phyloP scores from a whole-genome alignment of 371 early-diverging fungal genomes.

The Mortierella sp. region DNA sequence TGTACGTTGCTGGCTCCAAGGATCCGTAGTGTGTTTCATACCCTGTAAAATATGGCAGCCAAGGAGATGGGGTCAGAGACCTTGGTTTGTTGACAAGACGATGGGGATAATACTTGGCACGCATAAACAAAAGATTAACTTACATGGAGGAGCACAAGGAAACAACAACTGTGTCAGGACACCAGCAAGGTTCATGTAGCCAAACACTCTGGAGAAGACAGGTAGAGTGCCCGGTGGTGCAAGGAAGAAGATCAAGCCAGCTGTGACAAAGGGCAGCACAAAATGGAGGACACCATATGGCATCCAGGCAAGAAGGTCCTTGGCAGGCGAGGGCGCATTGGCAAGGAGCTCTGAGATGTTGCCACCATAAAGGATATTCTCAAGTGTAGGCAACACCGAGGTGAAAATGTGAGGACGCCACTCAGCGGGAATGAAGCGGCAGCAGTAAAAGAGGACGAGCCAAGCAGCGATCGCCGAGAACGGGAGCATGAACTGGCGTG shows the following conservation, averaged over 20 bases:
- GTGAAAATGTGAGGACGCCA: slow-evolving; percentile 74
- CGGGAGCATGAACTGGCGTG: slow-evolving; percentile 60
- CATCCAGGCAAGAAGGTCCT: slow-evolving; percentile 76
- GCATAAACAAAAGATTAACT: slow-evolving; percentile 40
- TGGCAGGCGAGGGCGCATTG: slow-evolving; percentile 57
- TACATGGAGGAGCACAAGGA: slow-evolving; percentile 83
- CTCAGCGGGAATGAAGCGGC: slow-evolving; percentile 69
- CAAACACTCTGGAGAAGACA: slow-evolving; percentile 72
- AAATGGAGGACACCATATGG: slow-evolving; percentile 81
- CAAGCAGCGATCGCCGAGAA: slow-evolving; percentile 71
- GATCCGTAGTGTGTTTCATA: slow-evolving; percentile 69
- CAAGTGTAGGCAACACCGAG: slow-evolving; percentile 73
- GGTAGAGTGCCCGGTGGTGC: slow-evolving; percentile 64
- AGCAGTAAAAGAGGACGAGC: slow-evolving; percentile 70
- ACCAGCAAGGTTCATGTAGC: slow-evolving; percentile 75
- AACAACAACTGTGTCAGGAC: slow-evolving; percentile 75
- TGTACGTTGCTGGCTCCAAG: slow-evolving; percentile 69
- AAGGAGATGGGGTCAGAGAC: background rate
- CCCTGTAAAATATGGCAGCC: slow-evolving; percentile 54
- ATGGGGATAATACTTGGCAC: background rate
- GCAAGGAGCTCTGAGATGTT: slow-evolving; percentile 74
- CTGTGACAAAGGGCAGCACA: slow-evolving; percentile 68
- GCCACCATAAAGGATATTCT: slow-evolving; percentile 75
- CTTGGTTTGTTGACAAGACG: too few species aligned
- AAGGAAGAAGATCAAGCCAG: slow-evolving; percentile 57